Percentiles rank a stretch among this genome's conserved stretches.
Evolutionary conservation across 805 yeast genomes (phyloP).

Genomic region (Dipodascus albidus): DNA sequence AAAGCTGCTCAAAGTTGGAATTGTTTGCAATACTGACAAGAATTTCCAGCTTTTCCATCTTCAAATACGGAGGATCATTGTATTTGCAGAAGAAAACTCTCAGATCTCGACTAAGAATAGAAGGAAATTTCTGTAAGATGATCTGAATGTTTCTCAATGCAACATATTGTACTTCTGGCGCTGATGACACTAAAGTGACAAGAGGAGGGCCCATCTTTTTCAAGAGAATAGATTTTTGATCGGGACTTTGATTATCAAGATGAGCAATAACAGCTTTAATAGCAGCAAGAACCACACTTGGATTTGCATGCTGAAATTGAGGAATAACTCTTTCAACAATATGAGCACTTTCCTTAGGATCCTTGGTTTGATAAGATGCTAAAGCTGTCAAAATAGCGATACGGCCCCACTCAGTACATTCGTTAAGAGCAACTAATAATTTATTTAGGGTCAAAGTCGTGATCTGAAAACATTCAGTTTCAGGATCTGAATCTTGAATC

Average conservation of each 20-base stretch:
- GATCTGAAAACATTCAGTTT: constrained; percentile 35
- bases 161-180: constrained; percentile 92
- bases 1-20: constrained; percentile 46
- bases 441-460: constrained; percentile 34
- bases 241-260: constrained; percentile 24
- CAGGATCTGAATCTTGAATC: constrained; percentile 57
- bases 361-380: constrained; percentile 52
- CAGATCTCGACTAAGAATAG: constrained; percentile 61
- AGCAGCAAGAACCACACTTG: constrained; percentile 83
- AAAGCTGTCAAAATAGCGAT: constrained; percentile 77
- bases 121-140: constrained; percentile 80
- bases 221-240: constrained; percentile 35
- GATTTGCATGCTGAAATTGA: constrained; percentile 93
- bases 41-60: constrained; percentile 88
- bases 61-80: constrained; percentile 85
- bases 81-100: constrained; percentile 85
- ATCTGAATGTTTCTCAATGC: constrained; percentile 85
- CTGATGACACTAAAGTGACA: constrained; percentile 75
- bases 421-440: constrained; percentile 76
- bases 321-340: constrained; percentile 86
- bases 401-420: constrained; percentile 99
- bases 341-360: constrained; percentile 59
- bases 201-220: constrained; percentile 74
- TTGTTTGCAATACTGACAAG: constrained; percentile 67
- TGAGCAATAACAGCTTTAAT: constrained; percentile 73